Percentiles rank a stretch among this genome's conserved stretches.
These are phyloP conservation scores for Nissolia schottii DNA, from an alignment of 306 rosid genomes.

Conservation along the genomic window DNA sequence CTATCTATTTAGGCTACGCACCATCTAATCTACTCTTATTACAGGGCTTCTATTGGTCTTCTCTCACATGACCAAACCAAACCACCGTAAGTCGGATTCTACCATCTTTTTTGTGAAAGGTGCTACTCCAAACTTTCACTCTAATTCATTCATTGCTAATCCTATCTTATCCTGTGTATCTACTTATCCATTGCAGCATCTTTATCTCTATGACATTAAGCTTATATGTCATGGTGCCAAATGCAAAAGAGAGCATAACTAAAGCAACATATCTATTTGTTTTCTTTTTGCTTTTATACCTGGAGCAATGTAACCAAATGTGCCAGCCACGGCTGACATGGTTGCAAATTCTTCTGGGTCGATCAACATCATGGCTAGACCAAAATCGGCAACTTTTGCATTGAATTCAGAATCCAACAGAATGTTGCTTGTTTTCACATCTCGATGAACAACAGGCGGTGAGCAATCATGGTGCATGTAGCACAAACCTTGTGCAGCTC, in stretches of 20 bases:
- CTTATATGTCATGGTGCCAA: neutral
- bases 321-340: slow-evolving; percentile 55
- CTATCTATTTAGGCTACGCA: too few species aligned
- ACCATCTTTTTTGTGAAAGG: too few species aligned
- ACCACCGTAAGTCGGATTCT: too few species aligned
- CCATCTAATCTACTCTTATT: too few species aligned
- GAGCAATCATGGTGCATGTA: slow-evolving; percentile 73
- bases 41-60: too few species aligned
- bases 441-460: slow-evolving; percentile 54
- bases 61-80: too few species aligned
- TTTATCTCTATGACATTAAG: too few species aligned
- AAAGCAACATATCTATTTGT: neutral
- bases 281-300: slow-evolving; percentile 25
- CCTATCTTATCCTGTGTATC: too few species aligned
- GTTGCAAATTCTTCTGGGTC: slow-evolving; percentile 41
- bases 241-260: neutral
- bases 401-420: slow-evolving; percentile 68
- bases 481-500: slow-evolving; percentile 65
- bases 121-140: too few species aligned
- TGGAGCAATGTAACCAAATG: slow-evolving; percentile 79
- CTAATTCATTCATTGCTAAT: too few species aligned
- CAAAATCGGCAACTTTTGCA: slow-evolving; percentile 85
- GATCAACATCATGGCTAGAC: slow-evolving; percentile 63
- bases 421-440: slow-evolving; percentile 65
- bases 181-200: too few species aligned